These are phyloP conservation scores for Ganoderma multipileum DNA, from an alignment of 1,284 basidiomycete genomes.

Conservation along the genomic window DNA sequence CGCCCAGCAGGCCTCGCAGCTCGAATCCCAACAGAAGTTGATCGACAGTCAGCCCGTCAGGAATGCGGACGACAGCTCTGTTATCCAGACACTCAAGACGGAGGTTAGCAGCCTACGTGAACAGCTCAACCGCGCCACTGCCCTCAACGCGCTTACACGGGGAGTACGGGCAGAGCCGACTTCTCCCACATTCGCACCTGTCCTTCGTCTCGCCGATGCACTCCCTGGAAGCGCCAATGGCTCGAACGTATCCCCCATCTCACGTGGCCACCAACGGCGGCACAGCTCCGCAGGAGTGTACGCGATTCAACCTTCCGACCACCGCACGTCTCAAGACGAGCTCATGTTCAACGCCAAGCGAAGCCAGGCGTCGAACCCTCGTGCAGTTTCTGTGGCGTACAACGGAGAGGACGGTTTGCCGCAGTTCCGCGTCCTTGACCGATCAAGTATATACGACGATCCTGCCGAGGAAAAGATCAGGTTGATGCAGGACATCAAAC, in stretches of 20 bases:
- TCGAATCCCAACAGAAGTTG: slow-evolving; percentile 82
- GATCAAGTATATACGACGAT: slow-evolving; percentile 84
- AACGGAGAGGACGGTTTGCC: slow-evolving; percentile 78
- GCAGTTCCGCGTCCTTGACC: slow-evolving; percentile 72
- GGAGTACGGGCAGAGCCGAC: slow-evolving; percentile 73
- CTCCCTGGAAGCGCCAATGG: slow-evolving; percentile 35
- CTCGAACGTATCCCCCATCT: slow-evolving; percentile 35
- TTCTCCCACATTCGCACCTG: slow-evolving; percentile 84
- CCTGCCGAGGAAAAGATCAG: slow-evolving; percentile 95
- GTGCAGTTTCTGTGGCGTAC: slow-evolving; percentile 93
- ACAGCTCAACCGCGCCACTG: slow-evolving; percentile 94
- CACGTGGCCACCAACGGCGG: slow-evolving; percentile 74
- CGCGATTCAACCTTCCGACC: slow-evolving; percentile 64
- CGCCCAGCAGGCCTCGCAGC: slow-evolving; percentile 72
- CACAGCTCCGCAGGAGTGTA: slow-evolving; percentile 88
- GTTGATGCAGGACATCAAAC: slow-evolving; percentile 91
- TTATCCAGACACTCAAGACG: slow-evolving; percentile 88
- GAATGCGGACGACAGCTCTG: slow-evolving; percentile 81
- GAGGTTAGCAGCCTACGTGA: slow-evolving; percentile 94
- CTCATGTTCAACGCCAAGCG: slow-evolving; percentile 81
- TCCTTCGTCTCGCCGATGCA: slow-evolving; percentile 60
- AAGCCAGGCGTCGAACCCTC: slow-evolving; percentile 77
- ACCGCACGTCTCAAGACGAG: slow-evolving; percentile 80
- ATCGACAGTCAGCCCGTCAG: slow-evolving; percentile 66
- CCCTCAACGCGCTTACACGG: slow-evolving; percentile 84